phyloP scores from a whole-genome alignment of 768 basidiomycete genomes.

The Tylopilus cervinicoccineus region DNA sequence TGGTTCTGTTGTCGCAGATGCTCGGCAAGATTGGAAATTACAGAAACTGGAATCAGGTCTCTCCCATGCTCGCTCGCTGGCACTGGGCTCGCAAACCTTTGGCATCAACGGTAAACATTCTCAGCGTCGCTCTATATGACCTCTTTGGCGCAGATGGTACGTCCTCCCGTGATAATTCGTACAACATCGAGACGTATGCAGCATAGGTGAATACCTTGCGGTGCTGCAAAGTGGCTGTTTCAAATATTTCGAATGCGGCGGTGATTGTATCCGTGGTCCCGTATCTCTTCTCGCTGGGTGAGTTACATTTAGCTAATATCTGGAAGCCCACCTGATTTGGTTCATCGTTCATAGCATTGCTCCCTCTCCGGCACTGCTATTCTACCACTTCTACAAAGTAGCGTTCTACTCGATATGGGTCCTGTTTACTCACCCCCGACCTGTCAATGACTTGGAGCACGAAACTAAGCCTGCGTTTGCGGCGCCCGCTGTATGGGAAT shows the following conservation, averaged over 20 bases:
- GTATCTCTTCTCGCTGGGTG: constrained; percentile 89
- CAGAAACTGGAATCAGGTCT: constrained; percentile 49
- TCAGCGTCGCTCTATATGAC: constrained; percentile 91
- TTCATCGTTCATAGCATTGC: constrained; percentile 49
- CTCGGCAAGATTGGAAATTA: constrained; percentile 44
- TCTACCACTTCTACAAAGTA: constrained; percentile 92
- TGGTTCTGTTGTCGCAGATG: constrained; percentile 65
- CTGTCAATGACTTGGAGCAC: constrained; percentile 3
- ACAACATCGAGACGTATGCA: constrained; percentile 1
- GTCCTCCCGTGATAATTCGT: constrained; percentile 26
- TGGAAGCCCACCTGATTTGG: not conserved
- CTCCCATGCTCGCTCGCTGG: constrained; percentile 61
- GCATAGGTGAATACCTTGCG: constrained; percentile 53
- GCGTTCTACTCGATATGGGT: constrained; percentile 94
- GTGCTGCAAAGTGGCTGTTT: constrained; percentile 85
- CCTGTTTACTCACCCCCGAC: constrained; percentile 66
- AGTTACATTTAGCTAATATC: constrained; percentile 24
- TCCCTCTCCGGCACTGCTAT: constrained; percentile 75
- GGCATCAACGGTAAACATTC: constrained; percentile 83
- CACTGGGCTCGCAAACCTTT: constrained; percentile 85
- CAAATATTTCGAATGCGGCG: constrained; percentile 94
- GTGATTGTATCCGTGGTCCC: constrained; percentile 83
- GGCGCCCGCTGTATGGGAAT: constrained; percentile 52
- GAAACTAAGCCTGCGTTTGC: constrained; percentile 37
- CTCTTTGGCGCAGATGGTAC: constrained; percentile 90